phyloP scores from a whole-genome alignment of 352 stramenopile genomes.

The Globisporangium solare region DNA sequence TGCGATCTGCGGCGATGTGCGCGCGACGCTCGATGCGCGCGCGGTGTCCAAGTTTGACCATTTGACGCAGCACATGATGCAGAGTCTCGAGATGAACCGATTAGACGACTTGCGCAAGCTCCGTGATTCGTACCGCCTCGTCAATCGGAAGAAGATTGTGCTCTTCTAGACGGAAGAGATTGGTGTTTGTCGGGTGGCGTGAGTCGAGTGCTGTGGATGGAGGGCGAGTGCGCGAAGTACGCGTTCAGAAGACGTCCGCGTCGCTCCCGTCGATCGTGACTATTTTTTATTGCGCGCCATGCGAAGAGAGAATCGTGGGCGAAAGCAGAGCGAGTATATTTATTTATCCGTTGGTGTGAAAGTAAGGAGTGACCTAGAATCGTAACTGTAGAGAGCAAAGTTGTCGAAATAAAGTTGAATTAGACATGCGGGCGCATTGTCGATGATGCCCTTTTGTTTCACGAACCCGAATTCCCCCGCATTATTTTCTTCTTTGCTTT shows the following conservation, averaged over 20 bases:
- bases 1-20: slow-evolving; percentile 41
- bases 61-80: slow-evolving; percentile 15
- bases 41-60: slow-evolving; percentile 28
- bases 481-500: no score
- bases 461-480: no score
- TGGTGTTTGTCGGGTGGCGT: not conserved
- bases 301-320: no score
- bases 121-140: slow-evolving; percentile 5
- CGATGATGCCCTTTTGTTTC: no score
- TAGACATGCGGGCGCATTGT: no score
- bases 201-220: not conserved
- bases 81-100: not conserved
- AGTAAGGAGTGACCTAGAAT: no score
- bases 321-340: no score
- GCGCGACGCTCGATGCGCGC: slow-evolving; percentile 33
- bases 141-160: slow-evolving; percentile 23
- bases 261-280: not conserved
- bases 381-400: no score
- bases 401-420: no score
- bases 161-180: slow-evolving; percentile 5
- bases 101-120: slow-evolving; percentile 8
- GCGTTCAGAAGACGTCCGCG: no score
- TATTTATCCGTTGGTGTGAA: no score
- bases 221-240: no score
- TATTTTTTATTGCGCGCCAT: not conserved